Evolutionary conservation across 495 filamentous ascomycete species (phyloP).

Genomic region (Massariosphaeria phaeospora): DNA sequence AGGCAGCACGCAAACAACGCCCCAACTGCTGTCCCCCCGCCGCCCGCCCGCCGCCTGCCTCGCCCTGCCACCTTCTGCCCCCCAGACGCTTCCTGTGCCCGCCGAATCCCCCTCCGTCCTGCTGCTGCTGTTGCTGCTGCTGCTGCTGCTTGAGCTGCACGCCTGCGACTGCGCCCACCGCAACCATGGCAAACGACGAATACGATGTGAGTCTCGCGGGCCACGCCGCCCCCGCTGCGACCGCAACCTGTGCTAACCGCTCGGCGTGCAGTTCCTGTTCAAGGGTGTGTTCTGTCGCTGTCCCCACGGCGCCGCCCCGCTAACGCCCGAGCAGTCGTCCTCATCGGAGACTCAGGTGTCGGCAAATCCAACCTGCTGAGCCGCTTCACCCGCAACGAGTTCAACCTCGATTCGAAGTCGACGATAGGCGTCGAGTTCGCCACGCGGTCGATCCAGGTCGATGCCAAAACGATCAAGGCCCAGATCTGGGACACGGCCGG

Average conservation of each 20-base stretch:
- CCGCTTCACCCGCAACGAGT: constrained; percentile 99
- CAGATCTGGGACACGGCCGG: constrained; percentile 99
- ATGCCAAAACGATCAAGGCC: constrained; percentile 99
- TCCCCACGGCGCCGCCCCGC: constrained; percentile 28
- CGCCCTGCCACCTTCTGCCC: neutral
- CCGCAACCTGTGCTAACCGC: constrained; percentile 29
- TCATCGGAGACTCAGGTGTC: constrained; percentile 98
- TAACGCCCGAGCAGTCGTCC: constrained; percentile 63
- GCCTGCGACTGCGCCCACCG: constrained; percentile 19
- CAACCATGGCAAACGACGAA: constrained; percentile 97
- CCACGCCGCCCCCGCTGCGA: constrained; percentile 18
- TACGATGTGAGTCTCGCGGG: constrained; percentile 77
- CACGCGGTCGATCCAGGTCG: constrained; percentile 96
- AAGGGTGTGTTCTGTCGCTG: constrained; percentile 63
- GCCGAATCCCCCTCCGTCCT: neutral
- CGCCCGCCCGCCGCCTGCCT: neutral
- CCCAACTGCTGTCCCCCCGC: neutral
- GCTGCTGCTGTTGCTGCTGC: neutral
- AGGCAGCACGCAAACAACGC: no score
- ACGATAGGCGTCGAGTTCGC: constrained; percentile 99
- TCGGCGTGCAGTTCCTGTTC: constrained; percentile 82
- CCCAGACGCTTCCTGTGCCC: neutral
- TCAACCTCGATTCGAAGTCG: constrained; percentile 99
- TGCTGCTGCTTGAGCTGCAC: constrained; percentile 6
- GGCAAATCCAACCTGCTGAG: constrained; percentile 99